Percentiles rank a stretch among this genome's conserved stretches.
Evolutionary conservation across 176 grass and related monocot genomes (phyloP).

Genomic region (Oryza australiensis): DNA sequence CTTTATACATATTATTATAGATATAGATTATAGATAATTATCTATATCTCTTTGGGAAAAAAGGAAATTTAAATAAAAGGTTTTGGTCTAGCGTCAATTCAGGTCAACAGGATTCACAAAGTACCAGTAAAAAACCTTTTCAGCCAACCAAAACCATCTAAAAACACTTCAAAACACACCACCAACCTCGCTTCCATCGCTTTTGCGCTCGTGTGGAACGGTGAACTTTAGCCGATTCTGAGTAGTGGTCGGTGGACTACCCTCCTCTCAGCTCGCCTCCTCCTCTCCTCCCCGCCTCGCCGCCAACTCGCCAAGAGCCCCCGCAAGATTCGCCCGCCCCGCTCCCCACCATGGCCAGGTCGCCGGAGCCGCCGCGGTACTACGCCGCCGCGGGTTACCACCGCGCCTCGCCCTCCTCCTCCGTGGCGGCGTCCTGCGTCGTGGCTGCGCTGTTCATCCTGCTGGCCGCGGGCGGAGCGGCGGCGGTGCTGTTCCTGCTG

Average conservation of each 20-base stretch:
- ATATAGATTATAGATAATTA: too few species aligned
- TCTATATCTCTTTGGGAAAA: too few species aligned
- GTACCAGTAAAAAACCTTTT: too few species aligned
- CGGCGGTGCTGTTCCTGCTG: conserved; percentile 58
- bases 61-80: too few species aligned
- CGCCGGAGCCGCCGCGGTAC: conserved; percentile 31
- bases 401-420: conserved; percentile 29
- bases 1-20: too few species aligned
- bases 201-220: background rate
- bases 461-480: conserved; percentile 34
- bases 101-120: too few species aligned
- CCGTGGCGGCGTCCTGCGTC: conserved; percentile 57
- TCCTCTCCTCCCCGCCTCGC: background rate
- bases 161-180: background rate
- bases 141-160: background rate
- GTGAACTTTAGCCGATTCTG: background rate
- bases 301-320: background rate
- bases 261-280: background rate
- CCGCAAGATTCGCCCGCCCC: background rate
- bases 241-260: background rate
- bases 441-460: conserved; percentile 61
- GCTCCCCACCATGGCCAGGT: conserved; percentile 40
- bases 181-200: background rate
- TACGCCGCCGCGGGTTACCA: conserved; percentile 21
- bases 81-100: too few species aligned